A percentile compares a stretch with the other conserved stretches of the same genome.
Evolutionary conservation across 257 asterid species (phyloP).

Genomic region (Penstemon davidsonii): DNA sequence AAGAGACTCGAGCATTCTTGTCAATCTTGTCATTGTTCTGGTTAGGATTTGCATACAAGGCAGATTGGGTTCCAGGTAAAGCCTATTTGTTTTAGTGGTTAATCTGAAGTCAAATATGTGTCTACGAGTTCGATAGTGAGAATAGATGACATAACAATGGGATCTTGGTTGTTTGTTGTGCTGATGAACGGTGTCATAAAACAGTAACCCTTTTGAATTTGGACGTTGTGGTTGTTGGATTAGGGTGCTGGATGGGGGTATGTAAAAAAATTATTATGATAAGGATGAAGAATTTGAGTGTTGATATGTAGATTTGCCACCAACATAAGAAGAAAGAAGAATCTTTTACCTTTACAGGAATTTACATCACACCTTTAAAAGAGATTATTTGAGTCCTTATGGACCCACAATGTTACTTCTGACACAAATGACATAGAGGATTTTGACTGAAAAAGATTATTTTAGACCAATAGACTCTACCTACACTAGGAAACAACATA

Average conservation of each 20-base stretch:
- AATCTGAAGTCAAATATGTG: background rate
- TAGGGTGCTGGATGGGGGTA: no score
- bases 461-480: no score
- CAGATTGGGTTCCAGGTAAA: background rate
- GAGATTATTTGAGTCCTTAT: background rate
- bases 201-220: background rate
- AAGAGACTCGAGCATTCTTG: background rate
- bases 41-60: background rate
- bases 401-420: background rate
- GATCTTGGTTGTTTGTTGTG: background rate
- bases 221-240: background rate
- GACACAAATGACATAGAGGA: no score
- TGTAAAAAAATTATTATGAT: no score
- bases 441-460: no score
- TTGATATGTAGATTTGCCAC: background rate
- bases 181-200: background rate
- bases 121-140: background rate
- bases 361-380: background rate
- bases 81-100: background rate
- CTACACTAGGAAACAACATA: no score
- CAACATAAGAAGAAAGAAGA: background rate
- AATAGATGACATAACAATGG: background rate
- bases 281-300: background rate
- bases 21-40: background rate
- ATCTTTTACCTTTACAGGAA: background rate